Conservation (phyloP, 2,329 filamentous ascomycete genomes). For the Rosellinia necatrix region DNA sequence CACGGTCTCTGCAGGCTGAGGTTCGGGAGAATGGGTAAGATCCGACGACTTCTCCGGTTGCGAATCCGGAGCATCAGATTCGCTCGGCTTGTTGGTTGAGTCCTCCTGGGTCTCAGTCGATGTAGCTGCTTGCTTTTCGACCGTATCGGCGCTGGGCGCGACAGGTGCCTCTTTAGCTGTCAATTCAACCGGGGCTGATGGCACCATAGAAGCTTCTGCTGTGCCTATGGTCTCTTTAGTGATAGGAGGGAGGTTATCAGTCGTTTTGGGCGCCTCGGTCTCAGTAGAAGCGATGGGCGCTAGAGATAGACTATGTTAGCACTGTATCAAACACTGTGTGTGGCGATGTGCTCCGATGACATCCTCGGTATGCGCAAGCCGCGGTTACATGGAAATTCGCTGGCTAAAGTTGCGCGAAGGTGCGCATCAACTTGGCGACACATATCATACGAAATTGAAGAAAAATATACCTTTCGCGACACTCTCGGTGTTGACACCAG, state of each 20-base stretch:
- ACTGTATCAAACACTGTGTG: constrained; percentile 34
- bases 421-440: constrained; percentile 22
- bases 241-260: constrained; percentile 30
- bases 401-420: constrained; percentile 23
- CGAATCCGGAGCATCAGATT: constrained; percentile 25
- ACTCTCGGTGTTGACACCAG: constrained; percentile 36
- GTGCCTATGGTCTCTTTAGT: constrained; percentile 31
- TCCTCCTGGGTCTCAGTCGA: constrained; percentile 28
- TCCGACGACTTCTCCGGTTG: constrained; percentile 35
- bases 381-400: constrained; percentile 17
- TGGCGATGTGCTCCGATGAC: constrained; percentile 19
- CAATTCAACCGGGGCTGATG: constrained; percentile 23
- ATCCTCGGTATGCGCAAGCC: constrained; percentile 23
- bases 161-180: constrained; percentile 13
- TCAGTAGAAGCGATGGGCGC: constrained; percentile 32
- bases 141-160: constrained; percentile 7
- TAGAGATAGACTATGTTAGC: constrained; percentile 31
- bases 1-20: constrained; percentile 21
- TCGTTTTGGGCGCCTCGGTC: constrained; percentile 28
- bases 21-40: constrained; percentile 16
- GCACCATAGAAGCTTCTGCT: constrained; percentile 29
- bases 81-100: constrained; percentile 29
- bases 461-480: constrained; percentile 40
- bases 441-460: constrained; percentile 17
- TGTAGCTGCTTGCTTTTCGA: constrained; percentile 22